Evolutionary conservation across 2,329 filamentous ascomycete species (phyloP).

Genomic region (Trichophaea hybrida): DNA sequence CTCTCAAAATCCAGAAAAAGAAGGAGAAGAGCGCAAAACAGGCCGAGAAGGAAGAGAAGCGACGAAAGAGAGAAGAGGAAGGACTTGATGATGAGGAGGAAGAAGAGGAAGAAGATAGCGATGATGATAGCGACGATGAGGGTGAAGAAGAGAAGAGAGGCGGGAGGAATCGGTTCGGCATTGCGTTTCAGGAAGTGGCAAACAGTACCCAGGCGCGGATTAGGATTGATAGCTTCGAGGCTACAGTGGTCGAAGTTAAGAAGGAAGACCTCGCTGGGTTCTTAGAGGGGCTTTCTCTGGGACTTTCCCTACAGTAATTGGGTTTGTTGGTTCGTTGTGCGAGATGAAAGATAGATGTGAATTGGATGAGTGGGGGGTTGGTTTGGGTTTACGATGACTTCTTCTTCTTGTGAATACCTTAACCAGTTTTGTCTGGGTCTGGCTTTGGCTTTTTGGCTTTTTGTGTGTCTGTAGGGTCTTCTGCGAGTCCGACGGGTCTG

Average conservation of each 20-base stretch:
- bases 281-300: conserved; percentile 80
- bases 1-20: conserved; percentile 48
- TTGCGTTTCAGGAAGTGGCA: conserved; percentile 89
- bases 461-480: background rate
- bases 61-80: conserved; percentile 42
- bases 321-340: background rate
- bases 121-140: conserved; percentile 41
- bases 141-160: conserved; percentile 49
- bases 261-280: conserved; percentile 89
- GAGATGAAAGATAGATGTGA: background rate
- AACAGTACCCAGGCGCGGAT: conserved; percentile 80
- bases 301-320: conserved; percentile 31
- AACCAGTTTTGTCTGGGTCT: background rate
- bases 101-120: conserved; percentile 35
- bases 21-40: conserved; percentile 50
- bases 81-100: conserved; percentile 36
- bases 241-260: conserved; percentile 92
- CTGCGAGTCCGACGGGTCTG: no score
- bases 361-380: background rate
- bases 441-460: background rate
- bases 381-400: background rate
- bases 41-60: conserved; percentile 46
- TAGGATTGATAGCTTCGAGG: conserved; percentile 89
- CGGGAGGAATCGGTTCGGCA: conserved; percentile 79
- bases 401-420: background rate